phyloP scores from a whole-genome alignment of 2,329 filamentous ascomycete species.

The Claviceps africana region DNA sequence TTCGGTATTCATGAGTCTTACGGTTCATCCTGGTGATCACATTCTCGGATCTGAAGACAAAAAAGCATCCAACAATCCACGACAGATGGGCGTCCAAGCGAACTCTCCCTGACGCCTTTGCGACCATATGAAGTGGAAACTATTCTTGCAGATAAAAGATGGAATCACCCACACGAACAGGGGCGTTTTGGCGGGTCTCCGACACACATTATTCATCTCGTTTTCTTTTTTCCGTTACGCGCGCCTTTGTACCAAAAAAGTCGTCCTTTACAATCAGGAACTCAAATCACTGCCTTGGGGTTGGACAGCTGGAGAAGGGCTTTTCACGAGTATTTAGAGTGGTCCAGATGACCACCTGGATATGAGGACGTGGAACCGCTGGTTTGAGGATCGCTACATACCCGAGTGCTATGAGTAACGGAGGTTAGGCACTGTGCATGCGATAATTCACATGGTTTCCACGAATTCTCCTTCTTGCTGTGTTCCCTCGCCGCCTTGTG shows the following conservation, averaged over 20 bases:
- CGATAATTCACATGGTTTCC: conserved; percentile 46
- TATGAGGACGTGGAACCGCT: conserved; percentile 49
- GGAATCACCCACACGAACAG: conserved; percentile 44
- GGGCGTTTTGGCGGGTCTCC: conserved; percentile 64
- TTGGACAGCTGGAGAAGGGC: conserved; percentile 45
- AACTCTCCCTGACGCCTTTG: conserved; percentile 13
- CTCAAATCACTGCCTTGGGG: conserved; percentile 36
- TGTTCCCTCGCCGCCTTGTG: not conserved
- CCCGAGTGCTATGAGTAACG: conserved; percentile 35
- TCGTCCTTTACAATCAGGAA: conserved; percentile 26
- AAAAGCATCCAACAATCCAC: conserved; percentile 28
- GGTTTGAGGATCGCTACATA: conserved; percentile 50
- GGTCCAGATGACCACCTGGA: conserved; percentile 23
- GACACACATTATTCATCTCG: conserved; percentile 37
- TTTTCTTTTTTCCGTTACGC: conserved; percentile 28
- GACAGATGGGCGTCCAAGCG: conserved; percentile 33
- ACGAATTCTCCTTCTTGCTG: conserved; percentile 14
- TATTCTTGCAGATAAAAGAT: conserved; percentile 56
- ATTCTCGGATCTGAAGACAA: conserved; percentile 49
- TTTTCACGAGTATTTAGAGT: conserved; percentile 40
- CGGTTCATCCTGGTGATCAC: conserved; percentile 35
- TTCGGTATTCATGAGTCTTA: conserved; percentile 34
- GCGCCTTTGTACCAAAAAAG: conserved; percentile 33
- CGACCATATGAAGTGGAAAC: not conserved
- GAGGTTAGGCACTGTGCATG: conserved; percentile 39